phyloP scores from a whole-genome alignment of 176 grass and related monocot genomes.

The Avena atlantica region DNA sequence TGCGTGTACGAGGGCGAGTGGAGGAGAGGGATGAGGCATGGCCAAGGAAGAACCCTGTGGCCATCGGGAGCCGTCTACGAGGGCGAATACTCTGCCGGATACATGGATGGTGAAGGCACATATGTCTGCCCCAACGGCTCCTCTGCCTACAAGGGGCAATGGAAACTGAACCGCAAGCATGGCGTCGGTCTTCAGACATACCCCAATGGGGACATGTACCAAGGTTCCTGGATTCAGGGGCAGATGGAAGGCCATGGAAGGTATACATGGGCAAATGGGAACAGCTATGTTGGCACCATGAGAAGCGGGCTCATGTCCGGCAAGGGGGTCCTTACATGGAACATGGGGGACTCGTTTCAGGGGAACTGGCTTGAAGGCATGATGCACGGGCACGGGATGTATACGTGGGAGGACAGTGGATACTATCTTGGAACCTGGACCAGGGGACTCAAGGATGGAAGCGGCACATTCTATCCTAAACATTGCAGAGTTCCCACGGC shows the following conservation, averaged over 20 bases:
- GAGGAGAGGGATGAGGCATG: slow-evolving; percentile 86
- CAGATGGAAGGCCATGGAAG: slow-evolving; percentile 81
- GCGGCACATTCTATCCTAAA: slow-evolving; percentile 83
- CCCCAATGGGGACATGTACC: slow-evolving; percentile 72
- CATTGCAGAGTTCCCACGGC: slow-evolving; percentile 62
- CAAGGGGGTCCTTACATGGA: slow-evolving; percentile 87
- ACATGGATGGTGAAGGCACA: slow-evolving; percentile 76
- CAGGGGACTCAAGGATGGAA: slow-evolving; percentile 91
- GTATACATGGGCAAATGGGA: slow-evolving; percentile 81
- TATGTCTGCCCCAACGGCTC: slow-evolving; percentile 48
- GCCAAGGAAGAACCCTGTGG: slow-evolving; percentile 73
- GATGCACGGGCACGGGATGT: slow-evolving; percentile 84
- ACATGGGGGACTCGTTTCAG: slow-evolving; percentile 81
- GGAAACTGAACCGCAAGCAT: slow-evolving; percentile 87
- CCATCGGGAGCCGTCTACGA: slow-evolving; percentile 67
- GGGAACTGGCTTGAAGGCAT: slow-evolving; percentile 85
- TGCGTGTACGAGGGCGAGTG: slow-evolving; percentile 85
- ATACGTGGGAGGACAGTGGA: slow-evolving; percentile 75
- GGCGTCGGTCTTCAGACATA: slow-evolving; percentile 75
- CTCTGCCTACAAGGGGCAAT: slow-evolving; percentile 71
- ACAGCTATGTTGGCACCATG: slow-evolving; percentile 80
- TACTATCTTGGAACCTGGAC: slow-evolving; percentile 94
- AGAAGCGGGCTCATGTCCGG: slow-evolving; percentile 81
- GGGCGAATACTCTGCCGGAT: slow-evolving; percentile 80
- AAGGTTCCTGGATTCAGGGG: slow-evolving; percentile 94